Evolutionary conservation across 306 rosid species (phyloP).

Genomic region (Rubus parviflorus): DNA sequence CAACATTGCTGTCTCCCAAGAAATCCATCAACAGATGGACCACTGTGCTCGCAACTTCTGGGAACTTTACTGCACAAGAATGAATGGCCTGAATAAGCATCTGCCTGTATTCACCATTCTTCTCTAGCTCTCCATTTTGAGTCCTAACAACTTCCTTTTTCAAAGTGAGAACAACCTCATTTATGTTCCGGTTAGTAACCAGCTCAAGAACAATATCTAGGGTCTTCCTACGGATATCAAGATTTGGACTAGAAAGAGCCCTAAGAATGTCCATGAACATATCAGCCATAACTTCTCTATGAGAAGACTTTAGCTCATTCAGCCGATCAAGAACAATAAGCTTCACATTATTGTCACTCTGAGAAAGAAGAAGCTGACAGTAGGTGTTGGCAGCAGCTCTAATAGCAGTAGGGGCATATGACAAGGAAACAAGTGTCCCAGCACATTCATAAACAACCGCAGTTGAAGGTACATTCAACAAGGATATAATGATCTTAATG

Average conservation of each 20-base stretch:
- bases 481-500: slow-evolving; percentile 60
- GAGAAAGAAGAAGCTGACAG: slow-evolving; percentile 64
- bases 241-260: slow-evolving; percentile 67
- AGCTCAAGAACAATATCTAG: slow-evolving; percentile 66
- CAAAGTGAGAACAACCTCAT: slow-evolving; percentile 70
- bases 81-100: slow-evolving; percentile 80
- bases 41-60: slow-evolving; percentile 75
- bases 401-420: slow-evolving; percentile 76
- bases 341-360: slow-evolving; percentile 82
- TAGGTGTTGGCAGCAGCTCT: slow-evolving; percentile 72
- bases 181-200: slow-evolving; percentile 58
- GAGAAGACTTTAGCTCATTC: slow-evolving; percentile 58
- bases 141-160: slow-evolving; percentile 78
- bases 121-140: slow-evolving; percentile 78
- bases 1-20: slow-evolving; percentile 74
- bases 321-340: slow-evolving; percentile 71
- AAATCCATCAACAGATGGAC: slow-evolving; percentile 84
- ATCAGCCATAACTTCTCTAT: slow-evolving; percentile 74
- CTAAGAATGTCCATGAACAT: slow-evolving; percentile 78
- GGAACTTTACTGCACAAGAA: slow-evolving; percentile 79
- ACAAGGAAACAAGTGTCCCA: slow-evolving; percentile 64
- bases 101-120: slow-evolving; percentile 77
- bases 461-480: slow-evolving; percentile 58
- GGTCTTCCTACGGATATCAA: slow-evolving; percentile 69
- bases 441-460: slow-evolving; percentile 81